phyloP scores from a whole-genome alignment of 306 rosid species.

The Fragaria iinumae region DNA sequence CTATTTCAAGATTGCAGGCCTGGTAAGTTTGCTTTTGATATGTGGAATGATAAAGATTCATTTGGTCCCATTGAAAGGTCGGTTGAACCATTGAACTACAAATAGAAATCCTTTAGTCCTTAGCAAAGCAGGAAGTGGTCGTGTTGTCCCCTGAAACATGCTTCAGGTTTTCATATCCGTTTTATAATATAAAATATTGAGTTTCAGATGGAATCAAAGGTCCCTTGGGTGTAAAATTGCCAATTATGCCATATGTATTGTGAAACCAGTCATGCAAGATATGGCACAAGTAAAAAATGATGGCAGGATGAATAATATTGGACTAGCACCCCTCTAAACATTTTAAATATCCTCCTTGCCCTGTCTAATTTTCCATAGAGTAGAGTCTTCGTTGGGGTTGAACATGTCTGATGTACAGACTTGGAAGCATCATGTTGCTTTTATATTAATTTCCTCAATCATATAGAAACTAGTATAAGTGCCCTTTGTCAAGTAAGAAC shows the following conservation, averaged over 20 bases:
- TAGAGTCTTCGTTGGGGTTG: not conserved
- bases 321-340: not conserved
- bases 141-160: not conserved
- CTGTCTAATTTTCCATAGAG: not conserved
- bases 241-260: not conserved
- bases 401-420: not conserved
- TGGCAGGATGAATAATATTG: not conserved
- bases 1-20: constrained; percentile 73
- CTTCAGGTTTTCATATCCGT: not conserved
- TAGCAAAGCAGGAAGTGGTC: not conserved
- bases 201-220: not conserved
- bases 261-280: not conserved
- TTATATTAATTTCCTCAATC: not conserved
- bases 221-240: not conserved
- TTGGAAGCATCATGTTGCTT: not conserved
- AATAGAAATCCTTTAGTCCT: not conserved
- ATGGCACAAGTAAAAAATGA: not conserved
- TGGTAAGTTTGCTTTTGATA: constrained; percentile 50
- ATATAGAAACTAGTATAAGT: not conserved
- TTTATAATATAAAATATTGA: not conserved
- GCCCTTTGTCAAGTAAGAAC: not conserved
- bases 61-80: not conserved
- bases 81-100: not conserved
- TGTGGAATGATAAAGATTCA: not conserved
- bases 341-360: not conserved